phyloP scores from a whole-genome alignment of 2,329 filamentous ascomycete genomes.

The Colletotrichum tofieldiae region DNA sequence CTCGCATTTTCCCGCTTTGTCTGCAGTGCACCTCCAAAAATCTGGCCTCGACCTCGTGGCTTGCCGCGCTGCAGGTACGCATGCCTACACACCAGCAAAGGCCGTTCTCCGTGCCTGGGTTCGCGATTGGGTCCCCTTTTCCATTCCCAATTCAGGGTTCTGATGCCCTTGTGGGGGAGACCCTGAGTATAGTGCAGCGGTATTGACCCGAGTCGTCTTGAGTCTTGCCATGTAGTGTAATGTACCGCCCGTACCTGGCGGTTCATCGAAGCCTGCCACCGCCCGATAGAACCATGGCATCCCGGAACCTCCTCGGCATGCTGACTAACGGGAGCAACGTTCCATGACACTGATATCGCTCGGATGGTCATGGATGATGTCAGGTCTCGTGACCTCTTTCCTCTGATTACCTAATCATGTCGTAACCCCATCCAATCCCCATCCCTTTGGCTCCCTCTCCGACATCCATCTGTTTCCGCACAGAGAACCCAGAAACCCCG shows the following conservation, averaged over 20 bases:
- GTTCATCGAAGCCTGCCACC: neutral
- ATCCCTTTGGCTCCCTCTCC: neutral
- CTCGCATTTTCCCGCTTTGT: neutral
- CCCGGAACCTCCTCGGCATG: neutral
- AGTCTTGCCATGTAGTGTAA: no score
- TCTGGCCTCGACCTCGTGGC: constrained; percentile 19
- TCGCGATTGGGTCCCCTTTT: neutral
- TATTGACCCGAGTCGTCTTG: neutral
- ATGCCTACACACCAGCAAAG: neutral
- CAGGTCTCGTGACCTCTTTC: neutral
- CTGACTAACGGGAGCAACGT: constrained; percentile 1
- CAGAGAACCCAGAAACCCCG: neutral
- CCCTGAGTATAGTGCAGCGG: neutral
- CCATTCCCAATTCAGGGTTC: neutral
- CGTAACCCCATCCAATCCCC: neutral
- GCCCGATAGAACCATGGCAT: no score
- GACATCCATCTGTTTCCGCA: neutral
- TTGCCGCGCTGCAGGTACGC: constrained; percentile 23
- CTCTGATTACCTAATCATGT: neutral
- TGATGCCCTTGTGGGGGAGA: neutral
- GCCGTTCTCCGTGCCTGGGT: constrained; percentile 1
- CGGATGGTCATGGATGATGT: neutral
- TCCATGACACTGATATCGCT: neutral
- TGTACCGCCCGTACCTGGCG: neutral
- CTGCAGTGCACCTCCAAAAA: constrained; percentile 23